These are phyloP conservation scores for Phytophthora macrochlamydospora DNA, from an alignment of 352 stramenopile genomes.

Conservation along the genomic window DNA sequence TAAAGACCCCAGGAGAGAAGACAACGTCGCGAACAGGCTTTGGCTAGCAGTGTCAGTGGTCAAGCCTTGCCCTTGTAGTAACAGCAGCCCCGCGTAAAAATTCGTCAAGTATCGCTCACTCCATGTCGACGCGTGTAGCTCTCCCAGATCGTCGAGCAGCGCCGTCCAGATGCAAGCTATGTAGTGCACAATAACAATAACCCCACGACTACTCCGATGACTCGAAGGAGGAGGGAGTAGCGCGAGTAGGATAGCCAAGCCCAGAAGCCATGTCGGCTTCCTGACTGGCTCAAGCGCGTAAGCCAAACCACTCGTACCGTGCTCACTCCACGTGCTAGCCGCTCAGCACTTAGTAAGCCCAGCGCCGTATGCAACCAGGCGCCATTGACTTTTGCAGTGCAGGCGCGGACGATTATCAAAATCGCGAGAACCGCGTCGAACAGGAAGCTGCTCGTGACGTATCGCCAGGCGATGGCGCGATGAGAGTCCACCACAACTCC, in stretches of 20 bases:
- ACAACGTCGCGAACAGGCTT: constrained; percentile 30
- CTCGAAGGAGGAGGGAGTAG: constrained; percentile 27
- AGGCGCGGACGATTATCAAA: neutral
- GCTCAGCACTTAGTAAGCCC: constrained; percentile 11
- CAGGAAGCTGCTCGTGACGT: constrained; percentile 25
- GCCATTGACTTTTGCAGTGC: neutral
- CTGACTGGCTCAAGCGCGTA: neutral
- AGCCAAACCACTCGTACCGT: constrained; percentile 24
- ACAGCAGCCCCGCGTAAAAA: constrained; percentile 25
- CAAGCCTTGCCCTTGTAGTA: constrained; percentile 50
- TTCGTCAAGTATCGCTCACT: constrained; percentile 30
- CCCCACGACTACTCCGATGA: constrained; percentile 26
- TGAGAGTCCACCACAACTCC: constrained; percentile 25
- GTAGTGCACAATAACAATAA: constrained; percentile 41
- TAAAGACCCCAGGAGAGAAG: constrained; percentile 45
- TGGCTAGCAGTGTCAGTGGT: constrained; percentile 13
- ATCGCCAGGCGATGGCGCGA: constrained; percentile 25
- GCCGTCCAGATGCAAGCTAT: constrained; percentile 42
- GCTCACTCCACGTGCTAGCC: constrained; percentile 17
- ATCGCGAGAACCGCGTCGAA: constrained; percentile 14
- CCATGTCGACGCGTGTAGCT: neutral
- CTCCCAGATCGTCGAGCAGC: neutral
- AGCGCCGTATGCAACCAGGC: neutral
- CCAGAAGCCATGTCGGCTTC: constrained; percentile 13
- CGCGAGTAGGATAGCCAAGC: constrained; percentile 24